Percentiles rank a stretch among this genome's conserved stretches.
These are phyloP conservation scores for Nicotiana sylvestris DNA, from an alignment of 257 asterid species.

Conservation along the genomic window DNA sequence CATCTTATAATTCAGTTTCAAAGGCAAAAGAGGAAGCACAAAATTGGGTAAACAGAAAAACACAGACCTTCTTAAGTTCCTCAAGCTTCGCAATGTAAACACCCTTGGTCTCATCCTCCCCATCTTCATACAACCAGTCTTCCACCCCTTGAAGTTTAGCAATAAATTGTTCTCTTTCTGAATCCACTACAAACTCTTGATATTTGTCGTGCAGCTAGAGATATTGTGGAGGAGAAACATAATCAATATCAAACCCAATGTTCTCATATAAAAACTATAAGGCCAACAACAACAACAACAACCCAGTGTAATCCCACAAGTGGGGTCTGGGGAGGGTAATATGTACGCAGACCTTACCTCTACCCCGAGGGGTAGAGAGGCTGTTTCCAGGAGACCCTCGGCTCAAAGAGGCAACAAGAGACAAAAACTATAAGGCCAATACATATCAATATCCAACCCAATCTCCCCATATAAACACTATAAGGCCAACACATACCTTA, in stretches of 20 bases:
- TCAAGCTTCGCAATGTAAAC: constrained; percentile 79
- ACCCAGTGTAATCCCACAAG: no score
- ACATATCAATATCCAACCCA: not conserved
- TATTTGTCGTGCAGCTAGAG: constrained; percentile 74
- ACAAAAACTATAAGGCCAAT: no score
- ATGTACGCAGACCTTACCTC: no score
- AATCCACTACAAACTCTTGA: constrained; percentile 55
- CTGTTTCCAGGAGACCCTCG: no score
- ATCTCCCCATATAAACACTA: not conserved
- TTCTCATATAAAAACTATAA: not conserved
- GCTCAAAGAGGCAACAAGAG: no score
- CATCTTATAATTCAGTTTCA: not conserved
- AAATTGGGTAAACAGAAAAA: not conserved
- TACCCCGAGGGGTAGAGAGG: no score
- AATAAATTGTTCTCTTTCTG: constrained; percentile 68
- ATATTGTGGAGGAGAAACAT: not conserved
- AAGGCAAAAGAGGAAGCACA: not conserved
- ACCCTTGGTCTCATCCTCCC: constrained; percentile 83
- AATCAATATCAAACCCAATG: not conserved
- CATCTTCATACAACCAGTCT: constrained; percentile 96
- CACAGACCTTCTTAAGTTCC: constrained; percentile 59
- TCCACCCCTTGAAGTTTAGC: constrained; percentile 80
- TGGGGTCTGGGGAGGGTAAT: no score
- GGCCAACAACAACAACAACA: no score
- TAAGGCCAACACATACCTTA: constrained; percentile 41